Evolutionary conservation across 2,329 filamentous ascomycete species (phyloP).

Genomic region (Blastomyces parvus): DNA sequence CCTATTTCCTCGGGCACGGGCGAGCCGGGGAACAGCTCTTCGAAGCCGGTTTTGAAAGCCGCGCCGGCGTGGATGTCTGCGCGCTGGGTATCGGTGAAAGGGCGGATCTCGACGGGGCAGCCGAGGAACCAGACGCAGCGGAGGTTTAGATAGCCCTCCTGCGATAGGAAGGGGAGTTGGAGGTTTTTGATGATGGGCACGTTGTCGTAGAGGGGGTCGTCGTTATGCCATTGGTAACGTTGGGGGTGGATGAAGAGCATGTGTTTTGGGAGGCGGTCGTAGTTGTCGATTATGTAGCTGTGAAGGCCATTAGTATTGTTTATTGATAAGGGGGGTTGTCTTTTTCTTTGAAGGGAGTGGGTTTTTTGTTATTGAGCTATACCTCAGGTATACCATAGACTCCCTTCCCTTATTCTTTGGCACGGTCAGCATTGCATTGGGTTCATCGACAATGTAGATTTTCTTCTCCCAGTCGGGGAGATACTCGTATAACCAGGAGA

Average conservation of each 20-base stretch:
- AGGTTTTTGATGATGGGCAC: conserved; percentile 41
- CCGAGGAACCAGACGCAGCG: conserved; percentile 46
- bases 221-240: conserved; percentile 41
- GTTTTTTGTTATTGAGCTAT: conserved; percentile 12
- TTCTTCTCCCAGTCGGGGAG: conserved; percentile 43
- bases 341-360: not conserved
- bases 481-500: conserved; percentile 31
- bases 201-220: conserved; percentile 45
- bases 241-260: conserved; percentile 35
- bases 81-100: conserved; percentile 34
- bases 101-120: conserved; percentile 44
- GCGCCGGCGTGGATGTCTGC: conserved; percentile 41
- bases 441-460: conserved; percentile 48
- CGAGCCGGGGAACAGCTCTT: conserved; percentile 38
- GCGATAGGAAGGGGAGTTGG: conserved; percentile 40
- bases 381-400: conserved; percentile 39
- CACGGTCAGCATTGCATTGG: conserved; percentile 40
- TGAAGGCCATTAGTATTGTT: not conserved
- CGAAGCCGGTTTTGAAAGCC: conserved; percentile 42
- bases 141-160: conserved; percentile 46
- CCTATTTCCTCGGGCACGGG: conserved; percentile 38
- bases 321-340: not conserved
- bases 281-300: conserved; percentile 37
- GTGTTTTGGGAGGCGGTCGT: conserved; percentile 32
- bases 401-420: conserved; percentile 37